Percentiles rank a stretch among this genome's conserved stretches.
These are phyloP conservation scores for Paulownia fortunei DNA, from an alignment of 257 asterid genomes.

Conservation along the genomic window DNA sequence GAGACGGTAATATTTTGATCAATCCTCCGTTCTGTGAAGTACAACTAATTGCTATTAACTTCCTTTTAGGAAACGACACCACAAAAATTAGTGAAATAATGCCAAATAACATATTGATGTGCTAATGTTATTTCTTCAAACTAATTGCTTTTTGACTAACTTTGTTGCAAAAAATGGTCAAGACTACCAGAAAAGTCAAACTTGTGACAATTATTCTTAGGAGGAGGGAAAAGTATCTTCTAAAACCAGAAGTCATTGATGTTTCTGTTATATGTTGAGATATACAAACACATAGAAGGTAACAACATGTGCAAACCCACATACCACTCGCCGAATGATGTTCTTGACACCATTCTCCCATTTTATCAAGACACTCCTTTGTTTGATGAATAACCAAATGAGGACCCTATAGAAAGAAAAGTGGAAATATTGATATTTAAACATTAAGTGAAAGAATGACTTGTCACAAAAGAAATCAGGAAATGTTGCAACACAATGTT, in stretches of 20 bases:
- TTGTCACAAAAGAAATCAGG: constrained; percentile 1
- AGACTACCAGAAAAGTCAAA: neutral
- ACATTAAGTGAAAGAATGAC: neutral
- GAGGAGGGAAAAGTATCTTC: neutral
- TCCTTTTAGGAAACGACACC: neutral
- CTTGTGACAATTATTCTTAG: neutral
- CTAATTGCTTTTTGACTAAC: neutral
- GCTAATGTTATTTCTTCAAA: neutral
- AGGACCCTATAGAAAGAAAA: constrained; percentile 54
- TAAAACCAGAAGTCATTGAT: neutral
- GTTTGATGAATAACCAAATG: constrained; percentile 66
- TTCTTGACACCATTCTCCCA: constrained; percentile 78
- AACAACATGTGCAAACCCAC: constrained; percentile 30
- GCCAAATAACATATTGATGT: neutral
- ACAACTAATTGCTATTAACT: neutral
- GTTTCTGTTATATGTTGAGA: neutral
- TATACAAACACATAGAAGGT: constrained; percentile 4
- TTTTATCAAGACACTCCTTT: constrained; percentile 60
- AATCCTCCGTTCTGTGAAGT: neutral
- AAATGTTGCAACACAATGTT: neutral
- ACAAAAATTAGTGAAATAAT: neutral
- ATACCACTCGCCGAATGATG: constrained; percentile 74
- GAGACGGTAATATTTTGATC: neutral
- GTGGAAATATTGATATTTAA: neutral
- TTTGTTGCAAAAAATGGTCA: neutral